Conservation (phyloP, 139 green algal species). For the Chlorella vulgaris region DNA sequence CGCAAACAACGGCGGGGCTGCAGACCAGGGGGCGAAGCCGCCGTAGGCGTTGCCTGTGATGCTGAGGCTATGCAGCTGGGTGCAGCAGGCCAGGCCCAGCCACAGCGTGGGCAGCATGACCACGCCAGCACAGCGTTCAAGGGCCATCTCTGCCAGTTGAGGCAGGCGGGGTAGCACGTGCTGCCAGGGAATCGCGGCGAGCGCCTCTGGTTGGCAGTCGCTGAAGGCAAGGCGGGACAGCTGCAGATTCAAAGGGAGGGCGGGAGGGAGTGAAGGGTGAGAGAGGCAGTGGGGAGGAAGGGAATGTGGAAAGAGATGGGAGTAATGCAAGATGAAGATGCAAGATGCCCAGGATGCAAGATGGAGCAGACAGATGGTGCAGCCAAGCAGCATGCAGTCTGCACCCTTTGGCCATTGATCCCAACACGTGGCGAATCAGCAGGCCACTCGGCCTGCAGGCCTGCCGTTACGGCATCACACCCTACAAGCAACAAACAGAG, state of each 20-base stretch:
- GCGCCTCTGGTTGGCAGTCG: constrained; percentile 21
- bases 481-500: not conserved
- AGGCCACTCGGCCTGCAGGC: not conserved
- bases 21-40: not conserved
- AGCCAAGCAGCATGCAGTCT: no score
- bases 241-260: constrained; percentile 10
- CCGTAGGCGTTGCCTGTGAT: constrained; percentile 3
- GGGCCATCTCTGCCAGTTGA: not conserved
- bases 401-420: no score
- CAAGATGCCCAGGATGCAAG: no score
- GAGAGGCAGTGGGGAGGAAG: not conserved
- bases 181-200: constrained; percentile 15
- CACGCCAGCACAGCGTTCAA: constrained; percentile 10
- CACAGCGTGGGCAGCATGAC: constrained; percentile 11
- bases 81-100: not conserved
- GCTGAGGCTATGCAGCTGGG: not conserved
- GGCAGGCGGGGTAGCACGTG: constrained; percentile 9
- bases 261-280: not conserved
- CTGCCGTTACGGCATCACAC: not conserved
- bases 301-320: not conserved
- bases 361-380: no score
- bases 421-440: no score
- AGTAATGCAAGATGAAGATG: no score
- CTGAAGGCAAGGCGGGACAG: not conserved
- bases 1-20: no score